A percentile compares a stretch with the other conserved stretches of the same genome.
phyloP scores from a whole-genome alignment of 805 yeast species.

The Yamadazyma takamatsuzukensis region DNA sequence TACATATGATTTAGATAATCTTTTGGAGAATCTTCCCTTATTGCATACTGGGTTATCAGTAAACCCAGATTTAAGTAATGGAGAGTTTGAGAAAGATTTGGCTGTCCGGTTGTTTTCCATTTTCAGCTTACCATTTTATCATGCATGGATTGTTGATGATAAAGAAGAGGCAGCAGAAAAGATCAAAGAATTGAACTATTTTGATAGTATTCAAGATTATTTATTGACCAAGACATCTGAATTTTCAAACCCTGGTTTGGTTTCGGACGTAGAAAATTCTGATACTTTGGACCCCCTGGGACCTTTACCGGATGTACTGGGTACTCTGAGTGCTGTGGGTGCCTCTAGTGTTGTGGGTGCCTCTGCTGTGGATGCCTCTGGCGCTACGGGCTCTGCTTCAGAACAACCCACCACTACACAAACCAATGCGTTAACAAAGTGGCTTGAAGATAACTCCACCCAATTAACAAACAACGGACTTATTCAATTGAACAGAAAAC shows the following conservation, averaged over 20 bases:
- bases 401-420: too few species aligned
- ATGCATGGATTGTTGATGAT: slow-evolving; percentile 76
- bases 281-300: too few species aligned
- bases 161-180: background rate
- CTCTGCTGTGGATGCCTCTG: too few species aligned
- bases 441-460: slow-evolving; percentile 60
- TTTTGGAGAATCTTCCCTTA: slow-evolving; percentile 56
- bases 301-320: too few species aligned
- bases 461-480: slow-evolving; percentile 76
- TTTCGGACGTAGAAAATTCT: slow-evolving; percentile 17
- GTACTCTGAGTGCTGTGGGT: too few species aligned
- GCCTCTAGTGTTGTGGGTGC: too few species aligned
- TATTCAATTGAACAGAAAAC: slow-evolving; percentile 35
- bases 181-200: slow-evolving; percentile 14
- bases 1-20: slow-evolving; percentile 21
- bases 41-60: slow-evolving; percentile 69
- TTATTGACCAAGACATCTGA: slow-evolving; percentile 30
- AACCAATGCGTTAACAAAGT: slow-evolving; percentile 10
- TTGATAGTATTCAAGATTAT: slow-evolving; percentile 58
- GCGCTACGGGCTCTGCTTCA: too few species aligned
- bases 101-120: slow-evolving; percentile 56
- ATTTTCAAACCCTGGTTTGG: slow-evolving; percentile 5
- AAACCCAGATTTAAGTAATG: slow-evolving; percentile 57
- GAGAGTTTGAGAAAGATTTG: slow-evolving; percentile 48
- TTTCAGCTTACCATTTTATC: slow-evolving; percentile 61